Percentiles rank a stretch among this genome's conserved stretches.
These are phyloP conservation scores for Pochonia chlamydosporia DNA, from an alignment of 2,329 filamentous ascomycete species.

Conservation along the genomic window DNA sequence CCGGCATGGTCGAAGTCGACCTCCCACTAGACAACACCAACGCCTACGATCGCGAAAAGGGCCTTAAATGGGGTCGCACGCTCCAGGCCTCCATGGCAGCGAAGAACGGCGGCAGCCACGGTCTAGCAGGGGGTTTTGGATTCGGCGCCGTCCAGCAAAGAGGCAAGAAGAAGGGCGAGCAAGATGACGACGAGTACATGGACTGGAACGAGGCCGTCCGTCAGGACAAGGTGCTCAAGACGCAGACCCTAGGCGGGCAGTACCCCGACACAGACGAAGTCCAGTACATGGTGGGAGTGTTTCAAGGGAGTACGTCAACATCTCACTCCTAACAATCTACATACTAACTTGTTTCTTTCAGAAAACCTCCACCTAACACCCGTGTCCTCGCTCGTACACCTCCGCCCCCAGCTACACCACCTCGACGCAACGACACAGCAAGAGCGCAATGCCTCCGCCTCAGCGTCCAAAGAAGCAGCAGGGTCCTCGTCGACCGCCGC, in stretches of 20 bases:
- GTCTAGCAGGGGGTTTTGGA: constrained; percentile 68
- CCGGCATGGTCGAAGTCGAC: constrained; percentile 87
- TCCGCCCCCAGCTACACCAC: constrained; percentile 89
- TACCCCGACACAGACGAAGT: constrained; percentile 63
- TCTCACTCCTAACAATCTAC: background rate
- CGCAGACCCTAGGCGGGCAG: constrained; percentile 82
- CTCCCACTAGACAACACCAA: constrained; percentile 68
- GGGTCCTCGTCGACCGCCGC: constrained; percentile 43
- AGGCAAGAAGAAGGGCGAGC: constrained; percentile 31
- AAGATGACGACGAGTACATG: constrained; percentile 41
- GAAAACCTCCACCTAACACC: constrained; percentile 84
- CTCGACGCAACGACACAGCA: constrained; percentile 79
- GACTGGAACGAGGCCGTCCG: constrained; percentile 64
- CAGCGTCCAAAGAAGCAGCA: constrained; percentile 28
- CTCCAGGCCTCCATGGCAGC: constrained; percentile 55
- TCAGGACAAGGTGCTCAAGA: constrained; percentile 66
- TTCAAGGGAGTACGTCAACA: constrained; percentile 62
- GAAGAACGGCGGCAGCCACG: constrained; percentile 61
- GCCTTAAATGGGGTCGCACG: constrained; percentile 74
- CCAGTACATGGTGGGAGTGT: constrained; percentile 90
- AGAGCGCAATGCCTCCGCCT: constrained; percentile 41
- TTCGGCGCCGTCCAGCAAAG: constrained; percentile 44
- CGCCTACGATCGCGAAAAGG: constrained; percentile 81
- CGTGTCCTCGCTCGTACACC: constrained; percentile 75
- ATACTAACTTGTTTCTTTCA: constrained; percentile 24